Conservation (phyloP, 1,139 yeast genomes). For the Pichia sp. region DNA sequence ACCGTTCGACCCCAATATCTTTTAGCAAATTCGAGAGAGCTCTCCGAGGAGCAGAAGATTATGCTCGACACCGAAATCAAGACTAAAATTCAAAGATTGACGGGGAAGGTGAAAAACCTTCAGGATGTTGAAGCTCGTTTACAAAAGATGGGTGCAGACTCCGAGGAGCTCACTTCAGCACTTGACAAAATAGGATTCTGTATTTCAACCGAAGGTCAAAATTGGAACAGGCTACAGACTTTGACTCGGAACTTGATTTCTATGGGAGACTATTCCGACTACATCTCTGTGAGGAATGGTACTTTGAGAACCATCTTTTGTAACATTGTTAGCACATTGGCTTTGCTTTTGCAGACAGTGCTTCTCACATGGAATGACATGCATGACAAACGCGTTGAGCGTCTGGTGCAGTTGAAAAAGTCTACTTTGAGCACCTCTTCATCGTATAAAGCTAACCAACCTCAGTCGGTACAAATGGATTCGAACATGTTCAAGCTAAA, state of each 20-base stretch:
- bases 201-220: neutral
- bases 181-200: slow-evolving; percentile 10
- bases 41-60: slow-evolving; percentile 26
- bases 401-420: slow-evolving; percentile 27
- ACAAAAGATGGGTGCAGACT: slow-evolving; percentile 1
- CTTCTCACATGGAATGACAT: slow-evolving; percentile 27
- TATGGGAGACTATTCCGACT: slow-evolving; percentile 30
- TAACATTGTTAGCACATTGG: slow-evolving; percentile 27
- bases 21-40: slow-evolving; percentile 25
- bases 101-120: slow-evolving; percentile 22
- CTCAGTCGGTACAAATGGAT: neutral
- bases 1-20: slow-evolving; percentile 29
- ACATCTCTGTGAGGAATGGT: slow-evolving; percentile 18
- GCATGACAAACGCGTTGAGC: slow-evolving; percentile 26
- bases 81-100: slow-evolving; percentile 22
- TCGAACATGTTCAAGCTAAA: neutral
- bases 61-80: slow-evolving; percentile 26
- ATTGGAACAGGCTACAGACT: slow-evolving; percentile 14
- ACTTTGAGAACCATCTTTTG: slow-evolving; percentile 25
- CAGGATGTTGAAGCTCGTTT: slow-evolving; percentile 10
- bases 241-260: slow-evolving; percentile 26
- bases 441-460: slow-evolving; percentile 1
- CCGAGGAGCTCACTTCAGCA: slow-evolving; percentile 8
- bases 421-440: slow-evolving; percentile 25
- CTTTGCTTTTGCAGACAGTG: slow-evolving; percentile 24